phyloP scores from a whole-genome alignment of 345 rosid species.

The Eucalyptus marginata region DNA sequence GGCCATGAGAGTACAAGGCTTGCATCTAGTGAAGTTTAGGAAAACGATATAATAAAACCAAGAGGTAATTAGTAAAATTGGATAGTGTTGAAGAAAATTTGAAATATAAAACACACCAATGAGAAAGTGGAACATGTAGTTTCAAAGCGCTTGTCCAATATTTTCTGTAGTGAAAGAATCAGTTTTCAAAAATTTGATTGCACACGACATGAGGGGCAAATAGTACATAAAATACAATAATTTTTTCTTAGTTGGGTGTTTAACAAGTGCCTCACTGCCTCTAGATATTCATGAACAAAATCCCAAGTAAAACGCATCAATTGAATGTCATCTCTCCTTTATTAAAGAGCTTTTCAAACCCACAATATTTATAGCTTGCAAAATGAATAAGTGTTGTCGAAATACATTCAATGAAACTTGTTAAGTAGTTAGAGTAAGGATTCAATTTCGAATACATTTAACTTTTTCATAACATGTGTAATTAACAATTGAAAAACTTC shows the following conservation, averaged over 20 bases:
- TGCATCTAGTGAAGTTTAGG: background rate
- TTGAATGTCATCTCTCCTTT: background rate
- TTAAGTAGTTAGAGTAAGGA: background rate
- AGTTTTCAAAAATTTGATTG: background rate
- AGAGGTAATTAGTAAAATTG: background rate
- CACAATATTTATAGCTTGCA: background rate
- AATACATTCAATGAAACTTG: background rate
- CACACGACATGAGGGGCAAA: background rate
- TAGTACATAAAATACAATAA: background rate
- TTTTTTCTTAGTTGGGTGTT: background rate
- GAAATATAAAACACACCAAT: background rate
- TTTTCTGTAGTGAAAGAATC: accelerated
- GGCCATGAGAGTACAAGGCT: background rate
- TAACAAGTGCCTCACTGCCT: background rate
- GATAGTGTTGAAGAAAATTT: background rate
- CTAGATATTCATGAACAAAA: background rate
- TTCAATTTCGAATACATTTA: background rate
- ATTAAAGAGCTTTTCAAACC: background rate
- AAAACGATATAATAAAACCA: background rate
- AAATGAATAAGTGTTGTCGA: background rate
- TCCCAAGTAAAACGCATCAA: background rate
- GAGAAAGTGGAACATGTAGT: background rate
- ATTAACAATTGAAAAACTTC: accelerated
- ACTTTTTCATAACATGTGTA: background rate
- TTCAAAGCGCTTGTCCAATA: accelerated